Evolutionary conservation across 805 yeast species (phyloP), one percentile per base, ranked within the genome.

Genomic region (Crinitomyces ghanaensis): DNA sequence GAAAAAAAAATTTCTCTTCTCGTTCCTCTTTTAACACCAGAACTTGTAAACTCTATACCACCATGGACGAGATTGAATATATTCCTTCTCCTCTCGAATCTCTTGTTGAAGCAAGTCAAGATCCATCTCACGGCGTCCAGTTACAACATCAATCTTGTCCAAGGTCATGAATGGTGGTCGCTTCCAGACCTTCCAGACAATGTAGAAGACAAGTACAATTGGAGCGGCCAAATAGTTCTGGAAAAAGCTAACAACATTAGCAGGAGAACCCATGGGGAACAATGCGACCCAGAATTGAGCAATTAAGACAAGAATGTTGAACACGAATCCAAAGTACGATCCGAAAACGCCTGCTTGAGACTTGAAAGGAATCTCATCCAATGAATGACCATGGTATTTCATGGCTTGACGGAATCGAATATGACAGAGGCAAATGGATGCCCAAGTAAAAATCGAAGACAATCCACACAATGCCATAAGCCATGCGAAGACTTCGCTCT

Each of bases 391-490:
- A 43, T 75, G 79, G 11, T 56, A 63, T 2, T 55, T 51, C 54
- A 80, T 57, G 11, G 77, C 76, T 31, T 63, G 44, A 50, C 79
- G 70, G 57, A 77, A 77, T 50, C 83, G 63, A 36, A 79, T 58
- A 48, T 77, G 84, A 30, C 76, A 70, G 27, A 68, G 53, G 50
- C 77, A 72, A 42, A 78, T 74, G 7, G 80, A 68, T 36, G 76
- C 76, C 88, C 88, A 79, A 30, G 80, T 74, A 54, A 76, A 72
- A 41, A 78, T 65, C 16, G 82, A 72, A 2, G 83, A 72, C 41
- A 79, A 60, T 34, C 84, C 84, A 28, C 82, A 72, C 23, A 79
- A 57, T 13, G 84, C 77, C 50, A 77, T 60, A 53, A 79, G 56
- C 86, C 86, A 79, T 39, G 60, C 60, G 56, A 79, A 79, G 20